Base-by-base conservation (phyloP, 345 rosid genomes). In the Cochlearia excelsa region DNA sequence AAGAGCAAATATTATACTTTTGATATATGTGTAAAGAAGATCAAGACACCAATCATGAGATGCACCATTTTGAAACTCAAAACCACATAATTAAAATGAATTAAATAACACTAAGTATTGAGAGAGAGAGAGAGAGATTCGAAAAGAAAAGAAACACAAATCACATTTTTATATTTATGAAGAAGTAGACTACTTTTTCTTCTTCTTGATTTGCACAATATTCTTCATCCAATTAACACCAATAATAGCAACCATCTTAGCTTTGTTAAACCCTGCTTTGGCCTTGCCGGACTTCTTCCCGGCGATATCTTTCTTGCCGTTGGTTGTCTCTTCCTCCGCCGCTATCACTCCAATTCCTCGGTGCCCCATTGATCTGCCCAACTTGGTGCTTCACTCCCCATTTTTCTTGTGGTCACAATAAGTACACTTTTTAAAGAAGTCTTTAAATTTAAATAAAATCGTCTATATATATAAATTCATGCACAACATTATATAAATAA, bases 351-450 rank as follows among this genome's bases (percentile, higher is more conserved):
- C 79, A 65, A 77, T 61, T 6, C 97, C 97, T 52, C 97, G 4
- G 80, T 80, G 3, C 97, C 99, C 97, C 94, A 85, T 62, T 93
- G 95, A 74, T 86, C 97, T 6, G 95, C 94, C 97, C 91, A 92
- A 79, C 91, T 88, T 2, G 87, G 89, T 43, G 90, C 88, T 42
- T 83, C 94, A 51, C 78, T 78, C 7, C 78, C 87, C 98, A 88
- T 84, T 56, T 40, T 47, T 3, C 33, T 9, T 10, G 37, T 35
- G 35, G 29, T 10, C 2, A 42, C 65, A 30, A 56, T 11, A 16
- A 16, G 23, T 16, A 16, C 23, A 16, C 23, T 16, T 16, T 16
- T 16, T 16, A 16, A 16, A 3, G 5, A 30, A 28, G 34, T n/a
- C 30, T 54, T 3, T 4, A 7, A 27, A 8, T 35, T 3, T 16